Base-by-base conservation (phyloP, 805 yeast species). In the Teunomyces aglyptinius region DNA sequence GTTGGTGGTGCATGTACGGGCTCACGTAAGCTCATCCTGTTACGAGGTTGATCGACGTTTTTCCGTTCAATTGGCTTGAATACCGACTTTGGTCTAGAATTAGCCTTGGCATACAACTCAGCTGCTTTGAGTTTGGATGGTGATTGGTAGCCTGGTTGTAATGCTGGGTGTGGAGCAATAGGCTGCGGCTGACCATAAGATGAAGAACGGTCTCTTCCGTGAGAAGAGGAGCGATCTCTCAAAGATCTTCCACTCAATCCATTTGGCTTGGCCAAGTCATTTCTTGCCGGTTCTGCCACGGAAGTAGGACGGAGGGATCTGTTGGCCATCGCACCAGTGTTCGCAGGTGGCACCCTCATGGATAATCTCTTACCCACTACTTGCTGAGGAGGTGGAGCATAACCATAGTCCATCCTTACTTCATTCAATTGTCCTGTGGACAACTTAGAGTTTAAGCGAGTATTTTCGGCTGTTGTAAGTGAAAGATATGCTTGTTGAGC, bases 401-500 rank as follows among this genome's bases (percentile, higher is more conserved):
- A 51, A 13, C 49, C 46, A 24, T 49, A 8, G 7, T 38, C 41
- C n/a, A 16, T 10, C 19, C 24, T 47, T 19, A 49, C 19, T n/a
- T 64, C 69, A 22, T 45, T 49, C 51, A 74, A 64, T 43, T 72
- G 67, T 4, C 71, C 53, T 0, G 76, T 55, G 5, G 82, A 74
- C 58, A 81, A 60, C 49, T 77, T 76, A 1, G 92, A 85, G 64
- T 86, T 86, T 47, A 85, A 59, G 48, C 90, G 73, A 0, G 94
- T 86, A 61, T 86, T 86, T 58, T 86, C 90, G 1, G 91, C 91
- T 0, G 94, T 86, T 1, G 91, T 76, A 45, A 84, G 64, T 0
- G 88, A 82, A 38, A 85, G 58, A 55, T 85, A 85, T 0, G 87
- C 89, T 49, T 76, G 77, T 22, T 78, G 78, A 0, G 88, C 87